These are phyloP conservation scores for Mortierella alpina DNA, from an alignment of 192 early-diverging fungal genomes.

Conservation along the genomic window DNA sequence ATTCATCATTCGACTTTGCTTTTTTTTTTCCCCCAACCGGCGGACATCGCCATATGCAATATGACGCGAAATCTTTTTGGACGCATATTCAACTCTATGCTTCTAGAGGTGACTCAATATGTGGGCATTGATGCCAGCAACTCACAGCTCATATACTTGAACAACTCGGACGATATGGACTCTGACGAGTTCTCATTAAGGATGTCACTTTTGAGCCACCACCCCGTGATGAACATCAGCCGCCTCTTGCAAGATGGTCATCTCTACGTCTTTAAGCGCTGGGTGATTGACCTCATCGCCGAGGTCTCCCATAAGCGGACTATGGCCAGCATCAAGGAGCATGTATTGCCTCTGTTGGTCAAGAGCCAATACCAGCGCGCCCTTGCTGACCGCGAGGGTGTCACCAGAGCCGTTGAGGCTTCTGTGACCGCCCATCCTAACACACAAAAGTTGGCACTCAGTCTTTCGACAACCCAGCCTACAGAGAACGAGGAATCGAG, in stretches of 20 bases:
- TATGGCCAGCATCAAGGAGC: slow-evolving; percentile 81
- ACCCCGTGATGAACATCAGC: slow-evolving; percentile 82
- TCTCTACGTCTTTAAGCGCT: slow-evolving; percentile 91
- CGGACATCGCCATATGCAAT: background rate
- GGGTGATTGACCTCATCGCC: slow-evolving; percentile 88
- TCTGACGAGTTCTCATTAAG: slow-evolving; percentile 56
- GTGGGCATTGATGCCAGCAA: slow-evolving; percentile 62
- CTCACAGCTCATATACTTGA: slow-evolving; percentile 59
- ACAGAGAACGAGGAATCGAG: slow-evolving; percentile 31
- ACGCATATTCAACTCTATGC: background rate
- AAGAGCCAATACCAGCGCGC: slow-evolving; percentile 84
- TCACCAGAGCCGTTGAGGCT: slow-evolving; percentile 58
- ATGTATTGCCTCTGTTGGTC: slow-evolving; percentile 89
- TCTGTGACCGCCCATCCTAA: slow-evolving; percentile 22
- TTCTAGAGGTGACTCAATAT: slow-evolving; percentile 55
- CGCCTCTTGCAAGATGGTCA: slow-evolving; percentile 91
- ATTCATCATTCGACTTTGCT: background rate
- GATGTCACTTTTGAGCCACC: slow-evolving; percentile 72
- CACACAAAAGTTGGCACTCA: slow-evolving; percentile 45
- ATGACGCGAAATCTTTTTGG: background rate
- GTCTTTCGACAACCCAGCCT: slow-evolving; percentile 41
- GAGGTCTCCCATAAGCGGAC: slow-evolving; percentile 64
- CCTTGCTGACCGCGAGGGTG: slow-evolving; percentile 72
- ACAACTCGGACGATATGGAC: slow-evolving; percentile 51
- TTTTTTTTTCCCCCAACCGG: background rate